Conservation (phyloP, 768 basidiomycete species). For the Polyporus arcularius region DNA sequence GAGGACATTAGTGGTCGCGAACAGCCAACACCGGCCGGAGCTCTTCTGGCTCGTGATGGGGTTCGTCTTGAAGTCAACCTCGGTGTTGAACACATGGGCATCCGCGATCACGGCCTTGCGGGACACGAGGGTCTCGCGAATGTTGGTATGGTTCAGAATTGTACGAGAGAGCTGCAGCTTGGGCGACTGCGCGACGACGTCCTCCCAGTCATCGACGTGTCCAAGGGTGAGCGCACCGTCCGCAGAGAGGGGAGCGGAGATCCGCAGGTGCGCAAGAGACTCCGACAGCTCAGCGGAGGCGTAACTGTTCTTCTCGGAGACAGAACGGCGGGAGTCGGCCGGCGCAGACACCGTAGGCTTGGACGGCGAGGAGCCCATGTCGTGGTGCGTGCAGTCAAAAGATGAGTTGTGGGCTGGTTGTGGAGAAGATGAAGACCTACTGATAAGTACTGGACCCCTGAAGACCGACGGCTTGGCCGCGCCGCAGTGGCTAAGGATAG, state of each 20-base stretch:
- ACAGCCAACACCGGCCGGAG: constrained; percentile 94
- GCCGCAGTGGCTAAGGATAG: too few species aligned
- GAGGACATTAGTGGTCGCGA: constrained; percentile 87
- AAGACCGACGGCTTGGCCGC: too few species aligned
- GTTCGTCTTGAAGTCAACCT: constrained; percentile 76
- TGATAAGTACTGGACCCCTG: too few species aligned
- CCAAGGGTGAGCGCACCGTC: constrained; percentile 62
- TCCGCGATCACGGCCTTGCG: constrained; percentile 64
- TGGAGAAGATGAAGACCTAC: not conserved
- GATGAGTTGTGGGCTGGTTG: not conserved
- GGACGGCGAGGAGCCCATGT: constrained; percentile 40
- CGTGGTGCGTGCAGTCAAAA: not conserved
- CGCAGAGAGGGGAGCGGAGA: constrained; percentile 43
- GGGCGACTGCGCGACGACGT: constrained; percentile 49
- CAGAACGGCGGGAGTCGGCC: constrained; percentile 16
- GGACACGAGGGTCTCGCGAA: constrained; percentile 61
- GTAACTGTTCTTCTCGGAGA: constrained; percentile 19
- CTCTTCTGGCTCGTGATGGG: constrained; percentile 87
- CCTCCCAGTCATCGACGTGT: constrained; percentile 71
- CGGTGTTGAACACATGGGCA: constrained; percentile 80
- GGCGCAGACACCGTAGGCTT: constrained; percentile 26
- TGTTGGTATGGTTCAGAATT: constrained; percentile 68
- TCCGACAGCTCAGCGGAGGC: constrained; percentile 16
- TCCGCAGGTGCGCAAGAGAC: constrained; percentile 13
- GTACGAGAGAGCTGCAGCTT: constrained; percentile 77